A percentile compares a stretch with the other conserved stretches of the same genome.
These are phyloP conservation scores for Eucalyptus coolabah DNA, from an alignment of 345 rosid genomes.

Conservation along the genomic window DNA sequence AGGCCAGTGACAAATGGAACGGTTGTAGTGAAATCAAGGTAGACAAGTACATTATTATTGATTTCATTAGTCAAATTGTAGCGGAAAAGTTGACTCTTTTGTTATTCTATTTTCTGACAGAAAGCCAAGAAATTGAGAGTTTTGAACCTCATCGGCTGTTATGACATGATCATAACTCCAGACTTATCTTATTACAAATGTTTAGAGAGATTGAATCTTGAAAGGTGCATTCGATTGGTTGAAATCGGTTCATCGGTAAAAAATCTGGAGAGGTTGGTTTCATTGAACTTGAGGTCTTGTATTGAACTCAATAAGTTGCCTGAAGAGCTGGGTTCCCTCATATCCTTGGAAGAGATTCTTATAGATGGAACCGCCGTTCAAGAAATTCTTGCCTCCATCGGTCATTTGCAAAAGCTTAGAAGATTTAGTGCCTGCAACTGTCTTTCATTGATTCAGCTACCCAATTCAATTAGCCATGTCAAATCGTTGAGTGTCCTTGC, in stretches of 20 bases:
- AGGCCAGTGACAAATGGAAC: not conserved
- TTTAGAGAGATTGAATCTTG: not conserved
- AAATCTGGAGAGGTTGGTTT: too few species aligned
- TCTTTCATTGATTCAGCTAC: too few species aligned
- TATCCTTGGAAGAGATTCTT: too few species aligned
- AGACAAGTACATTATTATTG: rapidly evolving
- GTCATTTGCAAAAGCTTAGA: too few species aligned
- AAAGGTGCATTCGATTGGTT: not conserved
- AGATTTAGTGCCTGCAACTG: too few species aligned
- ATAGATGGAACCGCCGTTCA: too few species aligned
- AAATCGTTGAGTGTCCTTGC: too few species aligned
- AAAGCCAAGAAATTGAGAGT: not conserved
- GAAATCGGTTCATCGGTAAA: not conserved
- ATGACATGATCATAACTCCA: not conserved
- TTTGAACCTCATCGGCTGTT: not conserved
- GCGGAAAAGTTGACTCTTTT: not conserved
- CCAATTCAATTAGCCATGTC: too few species aligned
- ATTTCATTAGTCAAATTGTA: not conserved
- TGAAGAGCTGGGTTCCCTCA: too few species aligned
- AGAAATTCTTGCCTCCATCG: too few species aligned
- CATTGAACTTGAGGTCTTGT: too few species aligned
- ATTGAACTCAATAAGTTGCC: too few species aligned
- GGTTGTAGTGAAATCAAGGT: not conserved
- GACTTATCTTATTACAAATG: not conserved
- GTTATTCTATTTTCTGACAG: not conserved